Conservation (phyloP, 2,329 filamentous ascomycete genomes). For the Diaporthe sp. region DNA sequence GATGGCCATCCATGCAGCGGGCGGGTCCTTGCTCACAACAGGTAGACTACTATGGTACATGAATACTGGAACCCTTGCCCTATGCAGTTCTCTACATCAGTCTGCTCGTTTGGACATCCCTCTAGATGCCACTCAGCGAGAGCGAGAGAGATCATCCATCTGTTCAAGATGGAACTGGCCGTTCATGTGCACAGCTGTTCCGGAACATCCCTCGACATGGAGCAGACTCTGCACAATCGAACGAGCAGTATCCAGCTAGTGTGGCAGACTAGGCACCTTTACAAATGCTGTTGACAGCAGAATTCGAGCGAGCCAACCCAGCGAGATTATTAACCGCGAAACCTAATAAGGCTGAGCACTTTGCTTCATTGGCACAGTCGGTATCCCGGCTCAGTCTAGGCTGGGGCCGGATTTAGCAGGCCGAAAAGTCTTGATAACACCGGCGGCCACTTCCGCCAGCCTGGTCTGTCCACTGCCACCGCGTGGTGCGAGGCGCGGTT, state of each 20-base stretch:
- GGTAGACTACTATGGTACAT: not conserved
- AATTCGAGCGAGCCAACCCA: slow-evolving; percentile 1
- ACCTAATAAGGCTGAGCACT: slow-evolving; percentile 19
- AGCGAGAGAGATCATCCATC: not conserved
- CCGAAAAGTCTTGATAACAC: slow-evolving; percentile 4
- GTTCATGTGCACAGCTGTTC: not conserved
- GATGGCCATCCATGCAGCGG: not conserved
- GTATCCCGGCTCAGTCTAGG: slow-evolving; percentile 16
- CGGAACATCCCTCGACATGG: not conserved
- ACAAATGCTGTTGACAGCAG: slow-evolving; percentile 22
- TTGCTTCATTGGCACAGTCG: slow-evolving; percentile 20
- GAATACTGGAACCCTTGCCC: slow-evolving; percentile 10
- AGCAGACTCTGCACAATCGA: not conserved
- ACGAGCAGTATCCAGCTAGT: not conserved
- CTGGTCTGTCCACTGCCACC: slow-evolving; percentile 12
- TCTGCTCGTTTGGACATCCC: not conserved
- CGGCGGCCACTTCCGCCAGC: slow-evolving; percentile 20
- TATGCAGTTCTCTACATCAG: not conserved
- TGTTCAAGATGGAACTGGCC: not conserved
- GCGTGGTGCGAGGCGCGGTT: slow-evolving; percentile 19
- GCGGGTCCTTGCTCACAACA: slow-evolving; percentile 10
- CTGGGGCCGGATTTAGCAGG: slow-evolving; percentile 13
- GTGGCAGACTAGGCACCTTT: not conserved
- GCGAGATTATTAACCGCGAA: slow-evolving; percentile 6
- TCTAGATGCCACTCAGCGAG: not conserved